Base-by-base conservation (phyloP, 306 rosid genomes). In the Canavalia ensiformis region DNA sequence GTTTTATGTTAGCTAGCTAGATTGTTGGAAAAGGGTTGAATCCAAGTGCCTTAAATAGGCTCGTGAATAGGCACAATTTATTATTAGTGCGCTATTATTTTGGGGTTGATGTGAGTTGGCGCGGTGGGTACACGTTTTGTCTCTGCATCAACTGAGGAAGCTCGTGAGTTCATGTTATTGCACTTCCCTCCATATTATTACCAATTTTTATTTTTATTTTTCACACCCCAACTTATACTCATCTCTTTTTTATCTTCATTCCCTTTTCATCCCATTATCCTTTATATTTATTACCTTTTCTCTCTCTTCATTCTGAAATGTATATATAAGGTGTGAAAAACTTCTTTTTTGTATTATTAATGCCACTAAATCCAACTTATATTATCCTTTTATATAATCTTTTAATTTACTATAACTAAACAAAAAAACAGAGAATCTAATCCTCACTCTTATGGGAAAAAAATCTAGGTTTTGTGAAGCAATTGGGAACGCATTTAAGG, bases 121-220 rank as follows among this genome's bases (percentile, higher is more conserved):
- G 66, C 41, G 90, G 94, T 84, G 88, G 90, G 91, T 87, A 83
- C 74, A 84, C 71, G 69, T 74, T 75, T 81, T 39, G 55, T 84
- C 81, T 81, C 2, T 69, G 69, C 84, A 74, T 4, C 72, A 50
- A 59, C 86, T 78, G 88, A 84, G 68, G 83, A 86, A 77, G 88
- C 91, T 85, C 95, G 95, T 91, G 95, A 91, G 86, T 86, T 82
- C 75, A 57, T 86, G 60, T 84, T 82, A 85, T 90, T 80, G 78
- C 85, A 83, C 85, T 29, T 34, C 10, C 4, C 69, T 18, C 25
- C 25, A 18, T 18, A 18, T 18, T 18, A 18, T 18, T 18, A 18
- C 25, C 25, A 18, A 18, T 18, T 18, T 18, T 18, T 18, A 18
- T 18, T 18, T 18, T 18, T 39, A 6, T 6, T 45, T 6, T 45